Evolutionary conservation across 805 yeast species (phyloP), one percentile per base, ranked within the genome.

Genomic region (Nakazawaea siamensis): DNA sequence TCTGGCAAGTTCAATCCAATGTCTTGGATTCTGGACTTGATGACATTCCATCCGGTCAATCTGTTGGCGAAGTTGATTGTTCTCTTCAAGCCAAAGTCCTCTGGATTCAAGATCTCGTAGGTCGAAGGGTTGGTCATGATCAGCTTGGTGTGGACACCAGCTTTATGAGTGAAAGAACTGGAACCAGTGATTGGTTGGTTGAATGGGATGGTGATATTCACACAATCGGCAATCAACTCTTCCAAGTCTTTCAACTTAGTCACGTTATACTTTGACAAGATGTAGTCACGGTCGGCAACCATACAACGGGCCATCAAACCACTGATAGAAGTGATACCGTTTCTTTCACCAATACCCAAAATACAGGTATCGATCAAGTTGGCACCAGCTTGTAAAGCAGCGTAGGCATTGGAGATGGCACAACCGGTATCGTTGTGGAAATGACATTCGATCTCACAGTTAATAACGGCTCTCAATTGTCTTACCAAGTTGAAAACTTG

Each of bases 341-440:
- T 72, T 63, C 79, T 66, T 57, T 72, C 79, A 54, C 79, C 79
- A 40, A 72, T 72, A 44, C 79, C 79, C 49, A 72, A 64, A 16
- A 72, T 75, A 29, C 75, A 69, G 5, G 72, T 73, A 47, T 72
- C 79, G 37, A 72, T 70, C 51, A 62, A 66, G 54, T 68, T 70
- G 30, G 77, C 77, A 46, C 79, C 79, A 10, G 74, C 79, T 55
- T 72, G 78, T 49, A 72, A 64, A 15, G 79, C 79, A 34, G 78
- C 68, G 55, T 72, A 72, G 20, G 79, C 79, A 48, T 72, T 72
- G 34, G 79, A 78, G 49, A 72, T 67, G 32, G 79, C 77, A 58
- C 79, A 72, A 27, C 79, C 79, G 18, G 79, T 72, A 54, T 72
- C 79, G 50, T 72, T 69, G 58, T 72, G 79, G 67, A 72, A 72